A percentile compares a stretch with the other conserved stretches of the same genome.
Conservation (phyloP, 257 asterid species). For the Gentiana straminea region DNA sequence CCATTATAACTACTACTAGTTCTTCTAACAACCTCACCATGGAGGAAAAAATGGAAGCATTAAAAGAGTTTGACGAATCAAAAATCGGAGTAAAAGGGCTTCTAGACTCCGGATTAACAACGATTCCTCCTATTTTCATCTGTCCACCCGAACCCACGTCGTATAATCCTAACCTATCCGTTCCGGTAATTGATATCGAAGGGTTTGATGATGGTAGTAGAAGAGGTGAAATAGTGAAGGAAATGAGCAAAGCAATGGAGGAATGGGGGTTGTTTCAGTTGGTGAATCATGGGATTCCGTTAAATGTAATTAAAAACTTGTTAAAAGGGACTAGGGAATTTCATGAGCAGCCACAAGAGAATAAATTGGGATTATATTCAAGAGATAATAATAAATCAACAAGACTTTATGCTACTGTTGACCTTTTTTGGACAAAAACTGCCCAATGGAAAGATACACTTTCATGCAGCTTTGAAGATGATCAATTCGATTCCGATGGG, state of each 20-base stretch:
- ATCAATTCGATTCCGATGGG: neutral
- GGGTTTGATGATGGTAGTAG: neutral
- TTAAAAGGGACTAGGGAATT: slow-evolving; percentile 1
- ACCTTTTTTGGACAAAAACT: slow-evolving; percentile 2
- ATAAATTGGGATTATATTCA: slow-evolving; percentile 3
- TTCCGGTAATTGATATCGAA: slow-evolving; percentile 3
- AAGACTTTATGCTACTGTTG: slow-evolving; percentile 8
- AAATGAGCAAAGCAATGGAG: slow-evolving; percentile 4
- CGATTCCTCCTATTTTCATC: slow-evolving; percentile 5
- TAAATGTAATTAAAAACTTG: neutral
- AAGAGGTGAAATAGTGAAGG: slow-evolving; percentile 2
- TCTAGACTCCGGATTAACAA: neutral
- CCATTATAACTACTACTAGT: too few species aligned
- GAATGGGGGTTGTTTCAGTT: slow-evolving; percentile 10
- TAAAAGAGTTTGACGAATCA: slow-evolving; percentile 9
- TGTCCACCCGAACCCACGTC: neutral
- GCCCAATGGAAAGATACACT: slow-evolving; percentile 12
- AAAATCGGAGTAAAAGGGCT: slow-evolving; percentile 11
- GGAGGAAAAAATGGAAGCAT: neutral
- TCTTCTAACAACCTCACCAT: neutral
- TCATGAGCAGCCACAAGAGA: slow-evolving; percentile 7
- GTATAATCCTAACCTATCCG: neutral
- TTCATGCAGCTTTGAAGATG: slow-evolving; percentile 9
- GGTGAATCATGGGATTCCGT: slow-evolving; percentile 8
- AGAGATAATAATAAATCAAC: neutral